Evolutionary conservation across 768 basidiomycete genomes (phyloP).

Genomic region (Leucocoprinus birnbaumii): DNA sequence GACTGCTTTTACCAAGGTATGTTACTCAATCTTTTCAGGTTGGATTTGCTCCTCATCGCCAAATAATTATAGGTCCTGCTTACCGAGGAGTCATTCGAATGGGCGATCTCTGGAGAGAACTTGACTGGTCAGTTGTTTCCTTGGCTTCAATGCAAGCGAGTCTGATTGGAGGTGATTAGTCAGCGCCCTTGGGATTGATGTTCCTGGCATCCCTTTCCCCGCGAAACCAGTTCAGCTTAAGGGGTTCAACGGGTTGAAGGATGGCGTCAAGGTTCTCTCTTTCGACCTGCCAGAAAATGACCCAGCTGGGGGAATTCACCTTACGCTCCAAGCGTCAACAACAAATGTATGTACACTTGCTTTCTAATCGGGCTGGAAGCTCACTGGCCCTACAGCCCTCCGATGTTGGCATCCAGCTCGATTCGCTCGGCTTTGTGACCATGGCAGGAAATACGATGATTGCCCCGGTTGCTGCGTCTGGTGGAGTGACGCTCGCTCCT

Average conservation of each 20-base stretch:
- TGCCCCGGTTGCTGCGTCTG: constrained; percentile 51
- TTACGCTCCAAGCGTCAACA: constrained; percentile 59
- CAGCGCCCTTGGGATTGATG: constrained; percentile 55
- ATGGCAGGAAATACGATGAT: constrained; percentile 51
- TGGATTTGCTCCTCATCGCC: neutral
- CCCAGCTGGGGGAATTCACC: constrained; percentile 66
- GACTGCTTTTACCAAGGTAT: constrained; percentile 64
- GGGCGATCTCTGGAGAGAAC: constrained; percentile 66
- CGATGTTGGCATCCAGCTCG: constrained; percentile 69
- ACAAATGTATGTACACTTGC: constrained; percentile 46
- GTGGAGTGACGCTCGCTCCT: constrained; percentile 52
- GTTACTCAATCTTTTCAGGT: neutral
- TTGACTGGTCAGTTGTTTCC: constrained; percentile 44
- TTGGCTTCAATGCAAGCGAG: neutral
- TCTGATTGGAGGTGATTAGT: constrained; percentile 32
- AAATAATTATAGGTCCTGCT: constrained; percentile 49
- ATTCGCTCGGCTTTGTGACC: constrained; percentile 59
- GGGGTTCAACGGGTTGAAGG: constrained; percentile 67
- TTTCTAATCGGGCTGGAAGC: neutral
- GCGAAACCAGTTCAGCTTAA: constrained; percentile 60
- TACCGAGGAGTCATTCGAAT: constrained; percentile 63
- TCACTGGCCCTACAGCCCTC: constrained; percentile 45
- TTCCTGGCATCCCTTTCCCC: constrained; percentile 51
- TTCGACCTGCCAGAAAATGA: constrained; percentile 74
- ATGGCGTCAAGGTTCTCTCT: constrained; percentile 57